phyloP scores from a whole-genome alignment of 2,329 filamentous ascomycete species.

The Emergomyces orientalis region DNA sequence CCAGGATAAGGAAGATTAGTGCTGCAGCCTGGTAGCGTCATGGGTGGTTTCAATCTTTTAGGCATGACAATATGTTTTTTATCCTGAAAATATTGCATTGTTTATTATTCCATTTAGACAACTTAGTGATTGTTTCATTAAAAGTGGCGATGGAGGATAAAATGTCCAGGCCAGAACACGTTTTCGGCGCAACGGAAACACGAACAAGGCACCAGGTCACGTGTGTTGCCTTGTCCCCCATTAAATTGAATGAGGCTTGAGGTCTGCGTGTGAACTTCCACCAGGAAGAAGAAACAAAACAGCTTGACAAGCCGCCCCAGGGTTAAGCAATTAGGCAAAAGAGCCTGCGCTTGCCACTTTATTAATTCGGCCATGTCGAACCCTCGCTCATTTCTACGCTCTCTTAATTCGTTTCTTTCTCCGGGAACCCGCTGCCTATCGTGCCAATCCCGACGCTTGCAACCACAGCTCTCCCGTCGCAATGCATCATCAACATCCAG shows the following conservation, averaged over 20 bases:
- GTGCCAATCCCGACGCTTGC: constrained; percentile 27
- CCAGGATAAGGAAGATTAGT: neutral
- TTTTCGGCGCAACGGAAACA: constrained; percentile 11
- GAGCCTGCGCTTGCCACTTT: neutral
- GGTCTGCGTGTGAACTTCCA: too few relatives aligned
- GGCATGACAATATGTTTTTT: neutral
- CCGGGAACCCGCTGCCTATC: constrained; percentile 26
- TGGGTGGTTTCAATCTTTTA: neutral
- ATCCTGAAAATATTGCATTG: neutral
- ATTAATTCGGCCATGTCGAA: constrained; percentile 1
- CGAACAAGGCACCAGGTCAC: constrained; percentile 30
- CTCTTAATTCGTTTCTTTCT: constrained; percentile 1
- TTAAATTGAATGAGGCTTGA: too few relatives aligned
- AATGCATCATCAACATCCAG: constrained; percentile 12
- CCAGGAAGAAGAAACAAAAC: too few relatives aligned
- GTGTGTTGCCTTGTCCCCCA: too few relatives aligned
- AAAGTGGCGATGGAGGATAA: neutral
- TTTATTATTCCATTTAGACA: neutral
- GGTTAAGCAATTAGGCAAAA: neutral
- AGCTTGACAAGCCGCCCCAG: too few relatives aligned
- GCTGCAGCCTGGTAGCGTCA: neutral
- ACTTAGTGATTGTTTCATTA: neutral
- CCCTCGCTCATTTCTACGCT: neutral
- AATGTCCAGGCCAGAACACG: too few relatives aligned
- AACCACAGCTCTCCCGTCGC: constrained; percentile 11